These are phyloP conservation scores for Nemania diffusa DNA, from an alignment of 2,329 filamentous ascomycete species.

Conservation along the genomic window DNA sequence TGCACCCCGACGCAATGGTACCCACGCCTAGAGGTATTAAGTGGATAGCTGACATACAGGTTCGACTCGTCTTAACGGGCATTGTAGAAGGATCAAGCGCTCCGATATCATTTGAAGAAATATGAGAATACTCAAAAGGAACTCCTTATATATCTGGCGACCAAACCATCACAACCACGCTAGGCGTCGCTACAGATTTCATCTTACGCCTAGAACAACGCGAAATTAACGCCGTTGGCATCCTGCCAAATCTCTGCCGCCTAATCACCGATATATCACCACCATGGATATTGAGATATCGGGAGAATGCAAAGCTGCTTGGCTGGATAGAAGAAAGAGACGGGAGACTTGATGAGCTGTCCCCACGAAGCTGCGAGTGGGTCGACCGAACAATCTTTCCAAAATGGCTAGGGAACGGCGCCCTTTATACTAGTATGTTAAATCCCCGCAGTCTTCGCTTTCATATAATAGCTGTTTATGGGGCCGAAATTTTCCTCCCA, in stretches of 20 bases:
- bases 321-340: conserved; percentile 15
- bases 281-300: conserved; percentile 14
- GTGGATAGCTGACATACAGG: conserved; percentile 11
- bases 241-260: background rate
- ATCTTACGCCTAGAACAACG: conserved; percentile 28
- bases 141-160: conserved; percentile 10
- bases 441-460: background rate
- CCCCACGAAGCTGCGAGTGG: conserved; percentile 14
- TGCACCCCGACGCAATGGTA: background rate
- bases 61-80: conserved; percentile 26
- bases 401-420: conserved; percentile 13
- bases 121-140: conserved; percentile 20
- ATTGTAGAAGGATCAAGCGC: conserved; percentile 24
- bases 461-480: background rate
- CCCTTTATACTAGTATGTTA: conserved; percentile 7
- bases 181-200: conserved; percentile 15
- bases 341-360: conserved; percentile 9
- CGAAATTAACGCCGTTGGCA: conserved; percentile 11
- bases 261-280: conserved; percentile 1
- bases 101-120: conserved; percentile 26
- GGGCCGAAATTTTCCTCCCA: background rate
- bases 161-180: conserved; percentile 15
- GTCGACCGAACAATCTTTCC: conserved; percentile 15
- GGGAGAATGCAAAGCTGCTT: conserved; percentile 4
- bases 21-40: background rate